Percentiles rank a stretch among this genome's conserved stretches.
phyloP scores from a whole-genome alignment of 805 yeast species.

The Pichia californica region DNA sequence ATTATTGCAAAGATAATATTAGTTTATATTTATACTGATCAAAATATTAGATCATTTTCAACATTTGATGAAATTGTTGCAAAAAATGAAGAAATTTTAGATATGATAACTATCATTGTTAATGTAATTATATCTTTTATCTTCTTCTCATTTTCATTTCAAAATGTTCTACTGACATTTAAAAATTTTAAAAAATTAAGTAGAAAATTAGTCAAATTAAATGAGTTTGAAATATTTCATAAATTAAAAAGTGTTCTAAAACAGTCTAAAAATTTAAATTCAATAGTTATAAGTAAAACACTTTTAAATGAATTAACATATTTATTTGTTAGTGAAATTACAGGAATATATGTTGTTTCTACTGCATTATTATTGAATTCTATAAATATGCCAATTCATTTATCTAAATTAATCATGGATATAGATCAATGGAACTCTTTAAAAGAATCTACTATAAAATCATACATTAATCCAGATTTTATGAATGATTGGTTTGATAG shows the following conservation, averaged over 20 bases:
- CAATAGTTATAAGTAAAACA: too few species aligned
- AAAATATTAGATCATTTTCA: background rate
- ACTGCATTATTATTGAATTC: slow-evolving; percentile 45
- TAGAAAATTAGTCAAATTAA: slow-evolving; percentile 8
- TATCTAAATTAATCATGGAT: slow-evolving; percentile 29
- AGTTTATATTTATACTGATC: background rate
- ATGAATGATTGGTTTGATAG: slow-evolving; percentile 48
- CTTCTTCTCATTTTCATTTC: slow-evolving; percentile 55
- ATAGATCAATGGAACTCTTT: slow-evolving; percentile 2
- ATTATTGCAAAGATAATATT: slow-evolving; percentile 37
- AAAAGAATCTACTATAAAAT: background rate
- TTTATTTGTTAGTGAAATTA: slow-evolving; percentile 28
- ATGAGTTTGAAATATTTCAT: background rate
- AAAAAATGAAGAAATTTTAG: slow-evolving; percentile 33
- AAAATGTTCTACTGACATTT: slow-evolving; percentile 57
- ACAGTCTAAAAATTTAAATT: background rate
- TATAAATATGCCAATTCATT: slow-evolving; percentile 37
- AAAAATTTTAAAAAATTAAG: slow-evolving; percentile 37
- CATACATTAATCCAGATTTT: slow-evolving; percentile 27
- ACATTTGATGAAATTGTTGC: slow-evolving; percentile 21
- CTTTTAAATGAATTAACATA: background rate
- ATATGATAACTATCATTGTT: slow-evolving; percentile 31
- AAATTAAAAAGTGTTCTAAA: background rate
- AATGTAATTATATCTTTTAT: slow-evolving; percentile 50
- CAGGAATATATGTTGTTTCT: slow-evolving; percentile 46